Base-by-base conservation (phyloP, 2,329 filamentous ascomycete genomes). In the Mycocentrospora acerina region DNA sequence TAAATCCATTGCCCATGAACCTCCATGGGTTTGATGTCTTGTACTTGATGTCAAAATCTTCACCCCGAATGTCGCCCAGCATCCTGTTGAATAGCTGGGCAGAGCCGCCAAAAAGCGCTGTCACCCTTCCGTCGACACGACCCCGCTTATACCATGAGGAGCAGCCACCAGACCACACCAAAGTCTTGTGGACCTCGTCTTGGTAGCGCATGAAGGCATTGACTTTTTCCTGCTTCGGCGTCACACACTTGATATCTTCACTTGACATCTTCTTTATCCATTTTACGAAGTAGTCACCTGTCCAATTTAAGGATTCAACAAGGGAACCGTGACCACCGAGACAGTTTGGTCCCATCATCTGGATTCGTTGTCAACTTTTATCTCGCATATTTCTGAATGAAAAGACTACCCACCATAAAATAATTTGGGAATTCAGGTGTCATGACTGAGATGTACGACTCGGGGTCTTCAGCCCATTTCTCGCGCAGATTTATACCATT, bases 1-100 rank as follows among this genome's bases (percentile, higher is more conserved):
- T 71, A 44, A 71, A 70, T 1, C 74, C 73, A 53, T 75, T 76
- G 0, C 73, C 74, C 71, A 77, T 68, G 45, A 75, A 75, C 17
- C 66, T 43, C 48, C 71, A 76, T 12, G 64, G 57, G 50, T 77
- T 76, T n/a, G 49, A 39, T 12, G 61, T 68, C 29, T 64, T 59
- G 46, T 76, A 76, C 31, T 55, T 57, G 26, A 76, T 68, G 3
- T 76, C 66, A 44, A 75, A 77, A 45, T 78, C 73, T 49, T 78
- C 74, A 1, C 64, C 63, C 7, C 75, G 59, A 9, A 77, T 65
- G 3, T 68, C 60, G 2, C 39, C 29, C 12, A 54, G 27, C 39
- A 57, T 37, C 18, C 36, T 39, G 22, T 54, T 56, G 29, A 56
- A 56, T 2, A 50, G 27, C 12, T 52, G 48, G 2, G 48, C 49